phyloP scores from a whole-genome alignment of 257 asterid genomes.

The Fraxinus excelsior region DNA sequence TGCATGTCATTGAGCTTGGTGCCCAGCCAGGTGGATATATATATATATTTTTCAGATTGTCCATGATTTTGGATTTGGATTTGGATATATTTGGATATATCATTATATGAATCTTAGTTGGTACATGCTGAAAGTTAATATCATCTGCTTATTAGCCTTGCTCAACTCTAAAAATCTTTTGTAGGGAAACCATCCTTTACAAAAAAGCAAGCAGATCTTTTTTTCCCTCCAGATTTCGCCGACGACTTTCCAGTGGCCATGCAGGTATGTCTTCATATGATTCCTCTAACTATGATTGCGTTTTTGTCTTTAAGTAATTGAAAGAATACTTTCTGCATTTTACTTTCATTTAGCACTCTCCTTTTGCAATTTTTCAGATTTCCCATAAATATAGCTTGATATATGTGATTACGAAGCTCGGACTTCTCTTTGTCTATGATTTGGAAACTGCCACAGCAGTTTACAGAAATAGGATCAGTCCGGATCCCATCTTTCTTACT shows the following conservation, averaged over 20 bases:
- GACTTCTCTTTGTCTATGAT: constrained; percentile 96
- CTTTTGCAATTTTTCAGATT: constrained; percentile 55
- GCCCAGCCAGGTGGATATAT: constrained; percentile 83
- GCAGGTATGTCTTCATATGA: constrained; percentile 64
- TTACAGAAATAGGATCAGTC: constrained; percentile 96
- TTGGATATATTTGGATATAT: too few relatives aligned
- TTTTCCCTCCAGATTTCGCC: constrained; percentile 95
- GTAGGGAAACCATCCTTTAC: constrained; percentile 92
- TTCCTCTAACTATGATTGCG: neutral
- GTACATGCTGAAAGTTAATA: neutral
- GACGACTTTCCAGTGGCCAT: constrained; percentile 98
- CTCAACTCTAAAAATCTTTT: constrained; percentile 13
- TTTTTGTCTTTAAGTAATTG: constrained; percentile 3
- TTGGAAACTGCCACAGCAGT: constrained; percentile 94
- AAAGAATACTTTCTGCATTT: neutral
- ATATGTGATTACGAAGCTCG: constrained; percentile 97
- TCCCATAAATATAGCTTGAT: constrained; percentile 88
- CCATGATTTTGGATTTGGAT: too few relatives aligned
- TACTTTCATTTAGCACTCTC: constrained; percentile 17
- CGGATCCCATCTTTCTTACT: constrained; percentile 93
- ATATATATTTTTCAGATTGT: neutral
- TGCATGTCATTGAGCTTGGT: constrained; percentile 96
- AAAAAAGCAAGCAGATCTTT: constrained; percentile 97
- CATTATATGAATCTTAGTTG: constrained; percentile 9
- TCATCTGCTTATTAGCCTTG: constrained; percentile 18